Percentiles rank a stretch among this genome's conserved stretches.
Evolutionary conservation across 2,329 filamentous ascomycete genomes (phyloP).

Genomic region (Cladosporium sp.): DNA sequence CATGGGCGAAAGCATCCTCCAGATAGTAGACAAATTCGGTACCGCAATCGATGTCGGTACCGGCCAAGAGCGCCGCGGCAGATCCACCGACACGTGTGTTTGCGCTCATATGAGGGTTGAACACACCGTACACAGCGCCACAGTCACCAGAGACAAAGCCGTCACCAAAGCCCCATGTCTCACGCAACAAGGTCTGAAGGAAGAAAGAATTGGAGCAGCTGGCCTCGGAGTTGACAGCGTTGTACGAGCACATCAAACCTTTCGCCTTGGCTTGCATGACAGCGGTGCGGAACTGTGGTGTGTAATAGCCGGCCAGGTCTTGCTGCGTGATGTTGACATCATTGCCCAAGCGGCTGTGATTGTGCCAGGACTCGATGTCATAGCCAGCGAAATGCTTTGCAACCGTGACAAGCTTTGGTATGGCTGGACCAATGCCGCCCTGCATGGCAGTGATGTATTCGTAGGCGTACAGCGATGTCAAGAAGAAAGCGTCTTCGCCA

Average conservation of each 20-base stretch:
- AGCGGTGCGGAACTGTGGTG: constrained; percentile 56
- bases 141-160: constrained; percentile 58
- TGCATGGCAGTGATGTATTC: constrained; percentile 32
- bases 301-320: constrained; percentile 60
- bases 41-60: constrained; percentile 52
- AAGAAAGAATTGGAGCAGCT: constrained; percentile 58
- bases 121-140: constrained; percentile 56
- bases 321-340: constrained; percentile 54
- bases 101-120: constrained; percentile 39
- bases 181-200: constrained; percentile 56
- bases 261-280: constrained; percentile 38
- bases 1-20: constrained; percentile 37
- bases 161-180: constrained; percentile 58
- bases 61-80: constrained; percentile 45
- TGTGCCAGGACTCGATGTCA: constrained; percentile 26
- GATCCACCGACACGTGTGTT: constrained; percentile 40
- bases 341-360: constrained; percentile 41
- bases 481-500: constrained; percentile 37
- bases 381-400: constrained; percentile 43
- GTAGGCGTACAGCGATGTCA: constrained; percentile 23
- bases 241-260: constrained; percentile 55
- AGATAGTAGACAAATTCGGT: constrained; percentile 40
- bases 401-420: constrained; percentile 38
- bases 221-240: constrained; percentile 57
- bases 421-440: constrained; percentile 28